Evolutionary conservation across 306 rosid genomes (phyloP), one percentile per base, ranked within the genome.

Genomic region (Ziziphus jujuba): DNA sequence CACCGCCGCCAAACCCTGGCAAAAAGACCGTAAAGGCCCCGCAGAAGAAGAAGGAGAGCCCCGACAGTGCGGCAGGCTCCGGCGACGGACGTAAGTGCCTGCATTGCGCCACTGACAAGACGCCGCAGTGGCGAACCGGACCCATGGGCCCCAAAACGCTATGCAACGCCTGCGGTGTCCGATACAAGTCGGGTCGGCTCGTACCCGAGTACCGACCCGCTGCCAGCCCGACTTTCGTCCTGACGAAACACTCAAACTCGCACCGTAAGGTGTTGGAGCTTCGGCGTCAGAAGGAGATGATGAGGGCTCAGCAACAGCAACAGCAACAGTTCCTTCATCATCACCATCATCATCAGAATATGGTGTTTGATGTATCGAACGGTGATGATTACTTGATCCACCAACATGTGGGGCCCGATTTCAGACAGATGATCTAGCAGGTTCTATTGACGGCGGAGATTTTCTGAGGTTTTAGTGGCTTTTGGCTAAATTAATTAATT

Each of bases 141-240:
- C 97, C 97, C 0, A 59, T 83, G 82, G 97, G 97, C 1, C 97
- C 97, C 0, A 91, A 91, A 24, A 91, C 96, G 1, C 76, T 91
- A 0, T 91, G 97, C 62, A 91, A 91, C 2, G 97, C 97, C 0
- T 91, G 97, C 11, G 97, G 97, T 2, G 97, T 91, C 14, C 77
- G 97, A 44, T 91, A 84, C 72, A 91, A 91, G 66, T 91, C 97
- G 0, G 97, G 97, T 0, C 69, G 97, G 38, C 66, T 91, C 0
- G 99, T 93, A 45, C 95, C 97, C 1, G 99, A 95, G 69, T 90
- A 90, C 59, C 77, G 99, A 38, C 99, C 99, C 0, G 97, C 99
- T 0, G 83, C 99, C 1, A 95, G 99, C 79, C 99, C 97, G 10
- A 95, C 99, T 0, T 95, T 90, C 4, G 74, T 90, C 70, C 82